phyloP scores from a whole-genome alignment of 257 asterid species.

The Catharanthus roseus region DNA sequence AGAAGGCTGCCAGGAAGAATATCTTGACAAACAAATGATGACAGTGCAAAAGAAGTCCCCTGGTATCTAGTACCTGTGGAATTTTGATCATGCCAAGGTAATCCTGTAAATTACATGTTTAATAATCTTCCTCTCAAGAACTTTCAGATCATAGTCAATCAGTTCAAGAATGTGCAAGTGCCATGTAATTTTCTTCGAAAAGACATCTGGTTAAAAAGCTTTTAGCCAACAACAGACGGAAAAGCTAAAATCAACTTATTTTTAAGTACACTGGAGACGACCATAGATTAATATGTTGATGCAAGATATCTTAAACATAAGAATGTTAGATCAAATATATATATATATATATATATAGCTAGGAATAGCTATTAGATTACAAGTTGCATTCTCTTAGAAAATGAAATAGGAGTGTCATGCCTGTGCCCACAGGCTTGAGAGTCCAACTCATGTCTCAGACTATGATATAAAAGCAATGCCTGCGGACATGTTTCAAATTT shows the following conservation, averaged over 20 bases:
- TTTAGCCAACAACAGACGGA: background rate
- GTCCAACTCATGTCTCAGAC: too few relatives aligned
- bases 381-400: background rate
- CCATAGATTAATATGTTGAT: background rate
- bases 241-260: background rate
- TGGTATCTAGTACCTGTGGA: conserved; percentile 21
- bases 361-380: background rate
- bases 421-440: too few relatives aligned
- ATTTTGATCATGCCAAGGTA: conserved; percentile 6
- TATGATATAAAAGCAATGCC: too few relatives aligned
- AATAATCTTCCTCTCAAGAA: background rate
- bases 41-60: conserved; percentile 24
- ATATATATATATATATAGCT: too few relatives aligned
- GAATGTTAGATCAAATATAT: too few relatives aligned
- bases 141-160: too few relatives aligned
- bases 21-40: conserved; percentile 33
- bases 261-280: background rate
- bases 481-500: background rate
- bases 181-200: too few relatives aligned
- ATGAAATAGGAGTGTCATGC: background rate
- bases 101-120: background rate
- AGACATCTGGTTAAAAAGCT: too few relatives aligned
- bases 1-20: conserved; percentile 20
- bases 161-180: too few relatives aligned
- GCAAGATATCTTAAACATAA: too few relatives aligned